phyloP scores from a whole-genome alignment of 169 alveolate genomes.

The Eimeria sp. region DNA sequence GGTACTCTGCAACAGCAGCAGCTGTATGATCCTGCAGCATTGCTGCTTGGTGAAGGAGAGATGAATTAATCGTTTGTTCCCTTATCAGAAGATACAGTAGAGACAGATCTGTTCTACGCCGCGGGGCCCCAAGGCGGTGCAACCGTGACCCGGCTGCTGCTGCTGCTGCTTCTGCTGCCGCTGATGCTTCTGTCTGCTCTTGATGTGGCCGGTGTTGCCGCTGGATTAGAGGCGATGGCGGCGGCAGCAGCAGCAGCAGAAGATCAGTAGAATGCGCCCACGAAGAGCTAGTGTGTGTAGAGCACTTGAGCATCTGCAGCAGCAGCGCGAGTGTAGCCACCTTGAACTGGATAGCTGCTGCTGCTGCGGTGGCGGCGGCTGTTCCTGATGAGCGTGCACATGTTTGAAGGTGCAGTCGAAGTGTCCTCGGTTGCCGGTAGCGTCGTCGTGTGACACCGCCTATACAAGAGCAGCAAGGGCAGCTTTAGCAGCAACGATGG shows the following conservation, averaged over 20 bases:
- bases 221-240: background rate
- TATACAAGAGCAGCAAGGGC: background rate
- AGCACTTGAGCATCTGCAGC: slow-evolving; percentile 10
- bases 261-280: background rate
- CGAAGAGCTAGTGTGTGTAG: background rate
- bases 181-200: slow-evolving; percentile 17
- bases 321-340: background rate
- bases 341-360: background rate
- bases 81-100: background rate
- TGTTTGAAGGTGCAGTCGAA: background rate
- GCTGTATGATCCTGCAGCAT: background rate
- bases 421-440: background rate
- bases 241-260: slow-evolving; percentile 27
- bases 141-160: slow-evolving; percentile 34
- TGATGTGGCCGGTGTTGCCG: slow-evolving; percentile 5
- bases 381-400: background rate
- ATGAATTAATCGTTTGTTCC: background rate
- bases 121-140: background rate
- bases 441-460: background rate
- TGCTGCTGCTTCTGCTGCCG: slow-evolving; percentile 46
- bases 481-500: background rate
- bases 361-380: slow-evolving; percentile 28
- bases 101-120: background rate
- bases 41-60: background rate
- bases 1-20: slow-evolving; percentile 10